These are phyloP conservation scores for Raphanus sativus DNA, from an alignment of 345 rosid species.

Conservation along the genomic window DNA sequence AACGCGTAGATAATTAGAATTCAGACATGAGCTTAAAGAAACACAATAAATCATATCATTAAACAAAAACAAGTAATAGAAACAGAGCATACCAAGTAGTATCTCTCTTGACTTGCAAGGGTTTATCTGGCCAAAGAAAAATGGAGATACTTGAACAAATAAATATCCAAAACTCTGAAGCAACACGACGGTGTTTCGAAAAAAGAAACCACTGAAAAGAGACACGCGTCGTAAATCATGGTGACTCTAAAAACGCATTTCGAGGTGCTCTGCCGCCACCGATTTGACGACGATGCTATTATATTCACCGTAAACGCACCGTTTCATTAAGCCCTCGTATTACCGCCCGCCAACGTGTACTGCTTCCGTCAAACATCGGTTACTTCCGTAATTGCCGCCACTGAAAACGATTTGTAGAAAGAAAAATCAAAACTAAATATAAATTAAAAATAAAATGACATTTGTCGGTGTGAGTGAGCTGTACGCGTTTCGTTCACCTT, in stretches of 20 bases:
- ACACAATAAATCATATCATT: neutral
- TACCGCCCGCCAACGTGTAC: constrained; percentile 9
- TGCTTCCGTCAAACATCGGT: neutral
- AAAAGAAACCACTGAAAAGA: neutral
- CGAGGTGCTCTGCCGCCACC: constrained; percentile 26
- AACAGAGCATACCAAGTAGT: constrained; percentile 17
- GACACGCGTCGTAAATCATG: constrained; percentile 35
- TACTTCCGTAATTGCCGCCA: neutral
- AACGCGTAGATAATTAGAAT: neutral
- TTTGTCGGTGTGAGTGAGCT: constrained; percentile 40
- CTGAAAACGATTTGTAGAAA: neutral
- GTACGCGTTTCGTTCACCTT: constrained; percentile 29
- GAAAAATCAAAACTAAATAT: neutral
- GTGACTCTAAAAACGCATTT: constrained; percentile 29
- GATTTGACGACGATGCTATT: neutral
- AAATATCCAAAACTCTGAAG: neutral
- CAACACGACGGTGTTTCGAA: neutral
- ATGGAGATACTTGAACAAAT: neutral
- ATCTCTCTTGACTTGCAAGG: neutral
- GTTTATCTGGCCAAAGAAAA: neutral
- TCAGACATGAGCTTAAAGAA: constrained; percentile 16
- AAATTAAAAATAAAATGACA: neutral
- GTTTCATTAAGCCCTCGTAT: neutral
- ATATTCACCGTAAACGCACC: neutral
- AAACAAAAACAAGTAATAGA: neutral